Base-by-base conservation (phyloP, 1,284 basidiomycete genomes). In the Gomphus sp. region DNA sequence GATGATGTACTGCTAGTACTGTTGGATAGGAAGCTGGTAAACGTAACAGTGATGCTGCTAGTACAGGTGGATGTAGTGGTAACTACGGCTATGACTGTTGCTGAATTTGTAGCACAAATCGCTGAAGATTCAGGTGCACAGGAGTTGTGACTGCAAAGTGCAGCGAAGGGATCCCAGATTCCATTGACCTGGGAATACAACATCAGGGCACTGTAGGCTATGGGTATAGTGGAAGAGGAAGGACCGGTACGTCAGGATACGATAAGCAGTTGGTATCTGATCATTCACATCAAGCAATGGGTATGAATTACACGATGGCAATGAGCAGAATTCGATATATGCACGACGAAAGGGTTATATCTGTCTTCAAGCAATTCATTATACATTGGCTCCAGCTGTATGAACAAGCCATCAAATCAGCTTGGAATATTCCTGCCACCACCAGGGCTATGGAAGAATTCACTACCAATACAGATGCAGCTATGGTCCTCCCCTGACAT, bases 361-460 rank as follows among this genome's bases (percentile, higher is more conserved):
- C 44, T 11, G 22, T n/a, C 18, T 10, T 0, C 11, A 44, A 31
- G 36, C 58, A 59, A 33, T 54, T 54, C 7, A 28, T 25, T 8
- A 5, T 59, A 52, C 58, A 59, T 11, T 25, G 9, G 10, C 3
- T 0, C 58, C 58, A 59, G 7, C 58, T 59, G 31, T 18, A 53
- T 14, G 49, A 11, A n/a, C 18, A 25, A 22, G 10, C 14, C 11
- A n/a, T 7, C 8, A 7, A 37, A 9, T 39, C 16, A 49, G 18
- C 18, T 5, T 3, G 36, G 33, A n/a, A 31, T 28, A 51, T 22
- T 6, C 11, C n/a, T n/a, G n/a, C n/a, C n/a, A n/a, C n/a, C n/a
- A n/a, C n/a, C n/a, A n/a, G n/a, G n/a, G n/a, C n/a, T n/a, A n/a
- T n/a, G n/a, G n/a, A n/a, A n/a, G n/a, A n/a, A n/a, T n/a, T n/a